These are phyloP conservation scores for Macrolepiota dolichaula DNA, from an alignment of 768 basidiomycete genomes.

Conservation along the genomic window DNA sequence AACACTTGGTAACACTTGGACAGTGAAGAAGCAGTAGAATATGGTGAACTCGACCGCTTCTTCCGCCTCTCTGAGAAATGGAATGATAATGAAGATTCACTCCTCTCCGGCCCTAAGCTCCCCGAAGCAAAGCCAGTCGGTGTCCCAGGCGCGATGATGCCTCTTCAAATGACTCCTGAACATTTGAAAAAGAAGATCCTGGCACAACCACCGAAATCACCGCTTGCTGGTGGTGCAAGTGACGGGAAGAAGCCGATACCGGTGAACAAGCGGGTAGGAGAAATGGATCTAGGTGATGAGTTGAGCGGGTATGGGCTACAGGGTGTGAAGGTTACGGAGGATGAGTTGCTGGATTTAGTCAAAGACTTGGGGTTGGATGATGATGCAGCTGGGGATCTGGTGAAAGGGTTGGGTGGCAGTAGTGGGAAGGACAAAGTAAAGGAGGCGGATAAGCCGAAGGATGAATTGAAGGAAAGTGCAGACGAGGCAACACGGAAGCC, in stretches of 20 bases:
- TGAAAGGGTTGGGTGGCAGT: slow-evolving; percentile 50
- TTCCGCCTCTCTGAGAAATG: slow-evolving; percentile 72
- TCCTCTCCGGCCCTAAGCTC: slow-evolving; percentile 25
- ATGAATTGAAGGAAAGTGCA: slow-evolving; percentile 8
- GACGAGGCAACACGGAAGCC: slow-evolving; percentile 9
- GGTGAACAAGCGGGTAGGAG: slow-evolving; percentile 52
- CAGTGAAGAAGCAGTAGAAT: slow-evolving; percentile 86
- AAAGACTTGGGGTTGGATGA: slow-evolving; percentile 73
- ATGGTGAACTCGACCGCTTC: slow-evolving; percentile 65
- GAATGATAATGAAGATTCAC: slow-evolving; percentile 54
- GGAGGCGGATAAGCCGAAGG: slow-evolving; percentile 5
- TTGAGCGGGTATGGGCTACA: slow-evolving; percentile 70
- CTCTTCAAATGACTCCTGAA: slow-evolving; percentile 79
- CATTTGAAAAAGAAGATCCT: slow-evolving; percentile 59
- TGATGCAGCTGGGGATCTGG: slow-evolving; percentile 74
- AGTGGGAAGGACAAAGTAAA: neutral
- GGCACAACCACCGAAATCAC: slow-evolving; percentile 40
- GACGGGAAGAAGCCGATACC: slow-evolving; percentile 28
- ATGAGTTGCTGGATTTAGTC: slow-evolving; percentile 68
- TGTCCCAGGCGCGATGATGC: slow-evolving; percentile 74
- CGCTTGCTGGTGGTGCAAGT: slow-evolving; percentile 33
- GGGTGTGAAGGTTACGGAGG: slow-evolving; percentile 73
- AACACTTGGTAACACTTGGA: neutral
- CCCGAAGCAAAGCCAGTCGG: slow-evolving; percentile 64
- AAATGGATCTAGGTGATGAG: slow-evolving; percentile 65